These are phyloP conservation scores for Leptosphaerulina australis DNA, from an alignment of 2,329 filamentous ascomycete genomes.

Conservation along the genomic window DNA sequence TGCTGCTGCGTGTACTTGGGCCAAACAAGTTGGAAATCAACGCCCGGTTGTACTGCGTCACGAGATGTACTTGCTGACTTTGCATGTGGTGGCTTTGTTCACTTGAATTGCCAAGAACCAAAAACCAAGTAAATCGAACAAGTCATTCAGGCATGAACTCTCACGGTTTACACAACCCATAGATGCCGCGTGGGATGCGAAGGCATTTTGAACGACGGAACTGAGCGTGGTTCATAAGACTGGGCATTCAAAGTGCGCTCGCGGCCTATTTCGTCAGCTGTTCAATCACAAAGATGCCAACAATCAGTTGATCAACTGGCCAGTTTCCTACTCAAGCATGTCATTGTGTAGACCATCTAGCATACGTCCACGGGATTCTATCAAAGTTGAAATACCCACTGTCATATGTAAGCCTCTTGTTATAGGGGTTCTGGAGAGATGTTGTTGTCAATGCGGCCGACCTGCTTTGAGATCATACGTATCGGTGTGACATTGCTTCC, in stretches of 20 bases:
- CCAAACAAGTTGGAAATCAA: too few relatives aligned
- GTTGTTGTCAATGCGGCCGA: not conserved
- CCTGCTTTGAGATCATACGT: not conserved
- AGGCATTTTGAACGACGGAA: not conserved
- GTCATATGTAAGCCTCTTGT: not conserved
- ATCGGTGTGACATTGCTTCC: constrained; percentile 21
- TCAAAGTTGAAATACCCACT: not conserved
- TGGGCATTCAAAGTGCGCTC: not conserved
- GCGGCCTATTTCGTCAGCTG: not conserved
- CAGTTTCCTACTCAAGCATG: too few relatives aligned
- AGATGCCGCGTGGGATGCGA: not conserved
- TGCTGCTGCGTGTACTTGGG: too few relatives aligned
- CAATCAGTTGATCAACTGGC: too few relatives aligned
- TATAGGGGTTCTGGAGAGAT: not conserved
- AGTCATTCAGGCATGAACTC: not conserved
- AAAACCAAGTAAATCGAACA: too few relatives aligned
- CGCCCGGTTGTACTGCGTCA: too few relatives aligned
- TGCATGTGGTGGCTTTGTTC: too few relatives aligned
- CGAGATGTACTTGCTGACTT: too few relatives aligned
- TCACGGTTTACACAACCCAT: not conserved
- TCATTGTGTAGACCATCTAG: not conserved
- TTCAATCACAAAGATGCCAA: not conserved
- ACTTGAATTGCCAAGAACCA: too few relatives aligned
- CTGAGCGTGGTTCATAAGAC: not conserved
- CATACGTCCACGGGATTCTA: not conserved